Percentiles rank a stretch among this genome's conserved stretches.
Conservation (phyloP, 2,329 filamentous ascomycete species). For the Fusarium sp. region DNA sequence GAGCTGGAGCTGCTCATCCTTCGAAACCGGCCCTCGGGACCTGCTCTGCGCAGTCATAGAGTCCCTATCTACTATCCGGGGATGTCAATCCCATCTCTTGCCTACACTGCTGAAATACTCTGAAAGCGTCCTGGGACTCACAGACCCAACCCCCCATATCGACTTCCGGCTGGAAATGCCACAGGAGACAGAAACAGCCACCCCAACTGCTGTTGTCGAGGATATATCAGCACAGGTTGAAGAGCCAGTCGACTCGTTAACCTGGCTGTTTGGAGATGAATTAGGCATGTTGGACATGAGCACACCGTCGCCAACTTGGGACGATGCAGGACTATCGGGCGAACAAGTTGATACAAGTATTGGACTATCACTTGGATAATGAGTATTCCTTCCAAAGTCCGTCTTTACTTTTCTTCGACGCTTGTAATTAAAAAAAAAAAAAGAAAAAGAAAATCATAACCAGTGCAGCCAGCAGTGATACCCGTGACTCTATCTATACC, state of each 20-base stretch:
- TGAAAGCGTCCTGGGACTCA: neutral
- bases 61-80: slow-evolving; percentile 33
- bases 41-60: slow-evolving; percentile 38
- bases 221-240: neutral
- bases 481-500: no score
- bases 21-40: slow-evolving; percentile 40
- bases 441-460: no score
- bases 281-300: neutral
- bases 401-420: no score
- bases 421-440: no score
- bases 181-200: neutral
- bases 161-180: neutral
- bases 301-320: neutral
- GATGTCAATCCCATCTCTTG: slow-evolving; percentile 5
- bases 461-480: no score
- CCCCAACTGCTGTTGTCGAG: neutral
- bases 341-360: no score
- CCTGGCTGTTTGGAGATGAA: neutral
- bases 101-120: slow-evolving; percentile 34
- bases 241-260: neutral
- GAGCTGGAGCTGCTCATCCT: slow-evolving; percentile 18
- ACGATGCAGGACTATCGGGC: neutral
- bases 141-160: neutral
- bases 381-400: no score
- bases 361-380: no score